Evolutionary conservation across 2,329 filamentous ascomycete species (phyloP), one percentile per base, ranked within the genome.

Genomic region (Pseudogymnoascus pannorum): DNA sequence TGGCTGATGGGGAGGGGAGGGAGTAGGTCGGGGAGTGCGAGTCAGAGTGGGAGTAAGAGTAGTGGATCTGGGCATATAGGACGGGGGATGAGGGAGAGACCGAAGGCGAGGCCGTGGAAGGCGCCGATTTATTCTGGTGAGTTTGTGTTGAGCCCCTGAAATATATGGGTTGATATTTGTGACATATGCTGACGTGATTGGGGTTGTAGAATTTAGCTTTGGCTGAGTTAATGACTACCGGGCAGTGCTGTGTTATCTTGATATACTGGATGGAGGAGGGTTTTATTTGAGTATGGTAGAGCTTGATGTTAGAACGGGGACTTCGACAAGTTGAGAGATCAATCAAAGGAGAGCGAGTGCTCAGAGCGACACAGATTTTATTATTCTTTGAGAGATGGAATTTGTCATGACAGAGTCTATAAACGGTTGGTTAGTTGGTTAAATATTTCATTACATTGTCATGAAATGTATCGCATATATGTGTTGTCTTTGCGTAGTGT

Each of bases 71-170:
- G 42, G 8, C 59, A 63, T 64, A 35, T 64, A 64, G 60, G 67
- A 68, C 63, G 71, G 48, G 31, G 26, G 16, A 35, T 16, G n/a
- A 60, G 60, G 31, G 58, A 64, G 61, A 74, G 69, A 66, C 69
- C 22, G 64, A 73, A 75, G 68, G 72, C 71, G 57, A 74, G 75
- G 64, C 70, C 71, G 26, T 77, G 76, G 75, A 74, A 77, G 64
- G 68, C 73, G 42, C 72, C 74, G 36, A 70, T 75, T 29, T 77
- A 76, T 69, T 70, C 74, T 67, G 74, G 72, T 72, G 54, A 22
- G 68, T 65, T 31, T 24, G 8, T 59, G 11, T 14, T 5, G n/a
- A 35, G 22, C 42, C 42, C 42, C 22, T 16, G 22, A 11, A 51
- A 8, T 7, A 6, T n/a, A n/a, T n/a, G 42, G 6, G 42, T 48